A percentile compares a stretch with the other conserved stretches of the same genome.
phyloP scores from a whole-genome alignment of 73 alveolate species.

The Tetrahymena thermophila region DNA sequence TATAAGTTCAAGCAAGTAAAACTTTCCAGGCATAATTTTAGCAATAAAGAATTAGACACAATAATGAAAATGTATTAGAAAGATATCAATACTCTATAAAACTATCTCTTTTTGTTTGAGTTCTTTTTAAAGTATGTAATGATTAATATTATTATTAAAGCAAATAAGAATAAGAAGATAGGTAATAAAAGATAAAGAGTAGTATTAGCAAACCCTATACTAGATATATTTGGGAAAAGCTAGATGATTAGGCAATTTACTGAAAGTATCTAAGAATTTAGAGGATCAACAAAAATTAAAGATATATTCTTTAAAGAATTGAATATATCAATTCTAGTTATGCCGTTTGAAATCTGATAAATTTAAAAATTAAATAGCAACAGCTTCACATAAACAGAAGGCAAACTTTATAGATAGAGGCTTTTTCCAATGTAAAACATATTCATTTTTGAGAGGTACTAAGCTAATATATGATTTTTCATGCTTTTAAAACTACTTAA shows the following conservation, averaged over 20 bases:
- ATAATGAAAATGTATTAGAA: background rate
- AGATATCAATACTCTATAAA: background rate
- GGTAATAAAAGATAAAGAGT: background rate
- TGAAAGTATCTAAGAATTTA: background rate
- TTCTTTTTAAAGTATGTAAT: background rate
- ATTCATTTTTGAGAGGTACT: background rate
- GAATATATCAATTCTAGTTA: background rate
- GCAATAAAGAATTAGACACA: background rate
- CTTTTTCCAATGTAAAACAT: background rate
- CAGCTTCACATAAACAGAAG: background rate
- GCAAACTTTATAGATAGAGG: background rate
- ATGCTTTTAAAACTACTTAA: background rate
- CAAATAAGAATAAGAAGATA: background rate
- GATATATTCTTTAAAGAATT: background rate
- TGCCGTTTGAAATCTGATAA: background rate
- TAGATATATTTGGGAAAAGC: background rate
- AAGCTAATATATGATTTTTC: background rate
- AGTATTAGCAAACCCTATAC: background rate
- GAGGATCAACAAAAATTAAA: background rate
- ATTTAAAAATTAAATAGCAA: background rate
- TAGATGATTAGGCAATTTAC: background rate
- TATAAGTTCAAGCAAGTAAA: background rate
- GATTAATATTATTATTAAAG: background rate
- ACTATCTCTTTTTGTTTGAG: background rate
- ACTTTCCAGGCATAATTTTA: background rate